Base-by-base conservation (phyloP, 1,284 basidiomycete species). In the Marasmius tenuissimus region DNA sequence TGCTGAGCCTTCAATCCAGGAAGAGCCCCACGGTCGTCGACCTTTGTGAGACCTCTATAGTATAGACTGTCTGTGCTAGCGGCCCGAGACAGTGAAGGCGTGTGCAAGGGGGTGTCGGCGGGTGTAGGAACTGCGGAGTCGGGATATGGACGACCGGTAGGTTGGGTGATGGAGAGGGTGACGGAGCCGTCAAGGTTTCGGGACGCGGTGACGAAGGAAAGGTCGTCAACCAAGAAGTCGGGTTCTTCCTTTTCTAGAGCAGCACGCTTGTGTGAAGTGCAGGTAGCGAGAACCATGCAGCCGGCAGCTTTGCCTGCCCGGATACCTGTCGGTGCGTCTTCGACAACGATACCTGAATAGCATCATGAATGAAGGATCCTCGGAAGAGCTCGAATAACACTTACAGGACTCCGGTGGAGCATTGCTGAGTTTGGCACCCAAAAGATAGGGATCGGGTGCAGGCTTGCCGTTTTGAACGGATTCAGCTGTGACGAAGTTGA, bases 321-420 rank as follows among this genome's bases (percentile, higher is more conserved):
- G 47, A 89, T 77, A 1, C 86, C 87, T 0, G 81, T 80, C 2
- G 86, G 86, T 0, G 87, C 86, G 68, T 90, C 88, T 68, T 88
- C 86, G 10, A 88, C 76, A 11, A 88, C 87, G 55, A 89, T 76
- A 60, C 76, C 78, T 80, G 51, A 12, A 52, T 27, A 27, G 27
- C 33, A 42, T 40, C 12, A 47, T 34, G 27, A 49, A 7, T 53
- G 50, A 14, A 35, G 50, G 14, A 14, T 5, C 10, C 27, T 54
- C 11, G n/a, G 14, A n/a, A 10, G 37, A 34, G 22, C 16, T 38
- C 22, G 22, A 49, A 11, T 4, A 20, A 37, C 9, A 60, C 62
- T n/a, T 45, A 73, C 80, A 82, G 11, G 70, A 72, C 16, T 71
- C 66, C 6, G 78, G 76, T 38, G 77, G 72, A 0, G 78, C 75